A percentile compares a stretch with the other conserved stretches of the same genome.
Evolutionary conservation across 2,329 filamentous ascomycete genomes (phyloP).

Genomic region (Cercospora janseana): DNA sequence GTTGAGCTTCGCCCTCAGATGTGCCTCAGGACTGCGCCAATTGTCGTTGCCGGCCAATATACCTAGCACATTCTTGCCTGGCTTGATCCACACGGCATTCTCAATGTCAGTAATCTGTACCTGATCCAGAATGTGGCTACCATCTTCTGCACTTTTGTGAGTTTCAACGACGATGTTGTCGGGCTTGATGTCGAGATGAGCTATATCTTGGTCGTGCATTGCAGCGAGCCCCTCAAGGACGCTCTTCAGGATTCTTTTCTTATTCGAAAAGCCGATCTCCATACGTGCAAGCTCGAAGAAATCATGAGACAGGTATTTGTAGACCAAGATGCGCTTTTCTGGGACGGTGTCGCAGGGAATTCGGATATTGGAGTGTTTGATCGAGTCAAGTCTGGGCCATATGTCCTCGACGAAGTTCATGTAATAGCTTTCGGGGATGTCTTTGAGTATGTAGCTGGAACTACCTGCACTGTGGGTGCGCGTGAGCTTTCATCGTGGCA

Average conservation of each 20-base stretch:
- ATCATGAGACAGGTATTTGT: conserved; percentile 13
- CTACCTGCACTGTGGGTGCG: neutral
- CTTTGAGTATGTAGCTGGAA: neutral
- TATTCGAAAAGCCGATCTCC: neutral
- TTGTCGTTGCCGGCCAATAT: conserved; percentile 16
- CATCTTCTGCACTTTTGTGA: neutral
- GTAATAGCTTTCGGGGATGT: conserved; percentile 1
- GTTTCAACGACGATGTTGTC: conserved; percentile 15
- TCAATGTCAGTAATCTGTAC: conserved; percentile 4
- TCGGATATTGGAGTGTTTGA: conserved; percentile 1
- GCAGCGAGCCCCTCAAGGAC: neutral
- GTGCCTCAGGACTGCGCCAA: conserved; percentile 16
- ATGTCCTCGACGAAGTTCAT: conserved; percentile 1
- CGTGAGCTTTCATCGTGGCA: neutral
- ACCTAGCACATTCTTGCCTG: conserved; percentile 7
- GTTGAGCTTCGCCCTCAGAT: conserved; percentile 11
- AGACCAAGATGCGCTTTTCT: conserved; percentile 11
- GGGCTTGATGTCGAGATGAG: conserved; percentile 10
- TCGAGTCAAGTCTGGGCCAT: neutral
- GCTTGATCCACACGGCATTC: conserved; percentile 3
- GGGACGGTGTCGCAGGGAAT: conserved; percentile 10
- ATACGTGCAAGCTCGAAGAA: conserved; percentile 6
- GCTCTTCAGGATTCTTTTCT: neutral
- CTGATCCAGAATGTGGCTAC: neutral
- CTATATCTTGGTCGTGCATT: conserved; percentile 5